These are phyloP conservation scores for Fomitopsis serialis DNA, from an alignment of 768 basidiomycete genomes.

Conservation along the genomic window DNA sequence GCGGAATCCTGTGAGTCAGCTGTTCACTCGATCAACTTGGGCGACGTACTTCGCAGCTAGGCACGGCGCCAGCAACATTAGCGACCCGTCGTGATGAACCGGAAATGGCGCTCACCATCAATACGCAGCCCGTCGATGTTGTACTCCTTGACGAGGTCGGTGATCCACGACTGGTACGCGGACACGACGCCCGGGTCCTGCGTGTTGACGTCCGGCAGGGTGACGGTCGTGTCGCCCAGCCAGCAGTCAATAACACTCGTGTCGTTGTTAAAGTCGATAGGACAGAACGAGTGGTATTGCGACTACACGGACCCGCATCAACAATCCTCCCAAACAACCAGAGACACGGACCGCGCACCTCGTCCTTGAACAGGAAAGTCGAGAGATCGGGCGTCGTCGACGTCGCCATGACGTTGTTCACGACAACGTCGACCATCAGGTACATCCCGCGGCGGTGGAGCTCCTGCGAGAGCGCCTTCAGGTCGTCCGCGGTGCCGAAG, in stretches of 20 bases:
- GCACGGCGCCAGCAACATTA: background rate
- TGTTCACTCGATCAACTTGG: constrained; percentile 12
- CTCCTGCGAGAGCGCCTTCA: constrained; percentile 59
- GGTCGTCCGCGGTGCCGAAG: constrained; percentile 71
- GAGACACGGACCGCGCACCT: constrained; percentile 29
- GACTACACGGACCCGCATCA: constrained; percentile 29
- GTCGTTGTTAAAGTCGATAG: constrained; percentile 62
- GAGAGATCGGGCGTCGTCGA: constrained; percentile 59
- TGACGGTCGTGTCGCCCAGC: constrained; percentile 72
- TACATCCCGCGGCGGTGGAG: constrained; percentile 77
- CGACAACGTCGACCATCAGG: constrained; percentile 81
- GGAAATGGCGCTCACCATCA: constrained; percentile 42
- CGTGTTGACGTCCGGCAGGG: constrained; percentile 78
- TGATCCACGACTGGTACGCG: constrained; percentile 66
- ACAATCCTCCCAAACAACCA: background rate
- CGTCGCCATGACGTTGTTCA: constrained; percentile 81
- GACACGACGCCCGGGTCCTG: constrained; percentile 56
- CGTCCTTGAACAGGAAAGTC: constrained; percentile 60
- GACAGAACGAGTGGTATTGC: constrained; percentile 76
- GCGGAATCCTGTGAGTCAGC: constrained; percentile 19
- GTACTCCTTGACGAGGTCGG: constrained; percentile 61
- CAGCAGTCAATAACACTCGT: constrained; percentile 76
- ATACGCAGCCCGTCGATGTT: constrained; percentile 83
- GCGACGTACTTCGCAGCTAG: constrained; percentile 29
- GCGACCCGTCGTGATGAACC: background rate